Evolutionary conservation across 106 monocot genomes (phyloP).

Genomic region (Agapanthus africanus): DNA sequence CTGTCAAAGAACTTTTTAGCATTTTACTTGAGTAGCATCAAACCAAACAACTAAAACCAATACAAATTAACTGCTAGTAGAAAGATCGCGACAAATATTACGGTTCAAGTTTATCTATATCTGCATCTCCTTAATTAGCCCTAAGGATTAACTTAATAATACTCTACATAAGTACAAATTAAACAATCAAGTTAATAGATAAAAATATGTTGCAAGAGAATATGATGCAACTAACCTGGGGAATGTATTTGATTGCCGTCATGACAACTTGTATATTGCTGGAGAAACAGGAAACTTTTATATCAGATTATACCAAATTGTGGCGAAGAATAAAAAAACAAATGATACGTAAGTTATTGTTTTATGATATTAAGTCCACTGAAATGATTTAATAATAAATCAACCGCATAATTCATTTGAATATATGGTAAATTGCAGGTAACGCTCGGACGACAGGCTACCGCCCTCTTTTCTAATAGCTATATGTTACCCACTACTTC

Average conservation of each 20-base stretch:
- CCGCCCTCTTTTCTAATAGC: no score
- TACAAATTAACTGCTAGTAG: no score
- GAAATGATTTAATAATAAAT: neutral
- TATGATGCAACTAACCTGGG: constrained; percentile 38
- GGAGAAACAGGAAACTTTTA: constrained; percentile 22
- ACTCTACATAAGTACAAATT: neutral
- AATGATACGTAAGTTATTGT: neutral
- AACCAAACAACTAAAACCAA: no score
- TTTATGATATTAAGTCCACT: neutral
- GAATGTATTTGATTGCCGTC: constrained; percentile 84
- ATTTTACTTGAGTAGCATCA: no score
- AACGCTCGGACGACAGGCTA: no score
- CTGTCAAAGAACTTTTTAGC: no score
- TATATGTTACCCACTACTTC: no score
- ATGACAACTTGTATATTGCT: constrained; percentile 80
- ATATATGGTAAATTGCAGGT: no score
- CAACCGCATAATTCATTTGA: neutral
- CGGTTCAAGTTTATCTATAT: neutral
- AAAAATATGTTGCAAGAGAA: neutral
- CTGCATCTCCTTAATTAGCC: neutral
- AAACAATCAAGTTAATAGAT: neutral
- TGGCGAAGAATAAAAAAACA: neutral
- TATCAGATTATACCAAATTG: constrained; percentile 1
- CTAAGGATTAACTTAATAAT: neutral
- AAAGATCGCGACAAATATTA: neutral